Base-by-base conservation (phyloP, 495 filamentous ascomycete genomes). In the Cairneyella variabilis region DNA sequence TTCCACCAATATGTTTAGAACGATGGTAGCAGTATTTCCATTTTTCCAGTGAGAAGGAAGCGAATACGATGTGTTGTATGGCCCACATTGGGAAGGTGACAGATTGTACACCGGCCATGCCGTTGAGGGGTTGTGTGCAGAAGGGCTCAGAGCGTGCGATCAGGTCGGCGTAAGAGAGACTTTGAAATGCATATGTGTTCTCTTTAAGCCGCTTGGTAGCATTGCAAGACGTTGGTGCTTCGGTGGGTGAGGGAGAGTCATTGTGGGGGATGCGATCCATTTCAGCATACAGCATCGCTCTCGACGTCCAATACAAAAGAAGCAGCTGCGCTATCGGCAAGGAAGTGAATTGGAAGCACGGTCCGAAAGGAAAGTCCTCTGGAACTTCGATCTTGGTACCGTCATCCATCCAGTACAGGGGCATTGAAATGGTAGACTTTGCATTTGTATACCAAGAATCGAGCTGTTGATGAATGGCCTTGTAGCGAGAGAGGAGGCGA, bases 41-140 rank as follows among this genome's bases (percentile, higher is more conserved):
- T 41, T 51, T 51, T 11, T 21, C 40, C 2, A 25, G 17, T 18
- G 40, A 26, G 3, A 25, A 12, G 2, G 14, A 20, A 32, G 27
- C 7, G n/a, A 46, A 44, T 3, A 46, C 25, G 9, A 23, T 16
- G 20, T 43, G 51, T 17, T 54, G 51, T 3, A 47, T n/a, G n/a
- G 37, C 21, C 48, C 48, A 51, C 12, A 40, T n/a, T 11, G 48
- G 11, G 23, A 51, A 51, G 2, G 25, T 25, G 5, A 51, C 34
- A 3, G 34, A 21, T 51, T 51, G 48, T 18, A 51, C 48, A 21
- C 48, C 48, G 3, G 48, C 34, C 48, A 51, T 51, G 16, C 48
- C 48, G 21, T 51, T 32, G 6, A 18, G 14, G 3, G 34, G 17
- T 11, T 40, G 18, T 7, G 37, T 41, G 22, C 48, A 51, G 23